A percentile compares a stretch with the other conserved stretches of the same genome.
These are phyloP conservation scores for Fusarium sp. DNA, from an alignment of 2,329 filamentous ascomycete genomes.

Conservation along the genomic window DNA sequence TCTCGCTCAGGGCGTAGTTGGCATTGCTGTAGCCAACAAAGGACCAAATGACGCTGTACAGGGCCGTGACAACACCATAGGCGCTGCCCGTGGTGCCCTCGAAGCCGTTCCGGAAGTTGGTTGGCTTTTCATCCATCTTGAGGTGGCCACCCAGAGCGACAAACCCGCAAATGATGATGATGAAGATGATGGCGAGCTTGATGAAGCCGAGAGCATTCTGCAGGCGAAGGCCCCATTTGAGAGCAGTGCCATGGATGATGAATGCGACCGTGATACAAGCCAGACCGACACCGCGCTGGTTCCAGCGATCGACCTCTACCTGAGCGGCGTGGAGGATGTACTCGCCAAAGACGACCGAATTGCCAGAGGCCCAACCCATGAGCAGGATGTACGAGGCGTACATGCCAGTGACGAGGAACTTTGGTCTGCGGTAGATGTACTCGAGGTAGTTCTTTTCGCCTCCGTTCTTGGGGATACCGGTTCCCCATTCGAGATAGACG, in stretches of 20 bases:
- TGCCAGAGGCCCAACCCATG: slow-evolving; percentile 71
- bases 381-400: slow-evolving; percentile 70
- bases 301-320: slow-evolving; percentile 70
- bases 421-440: slow-evolving; percentile 67
- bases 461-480: slow-evolving; percentile 69
- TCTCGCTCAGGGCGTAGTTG: slow-evolving; percentile 73
- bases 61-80: slow-evolving; percentile 73
- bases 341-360: slow-evolving; percentile 75
- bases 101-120: slow-evolving; percentile 72
- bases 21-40: slow-evolving; percentile 75
- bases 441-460: slow-evolving; percentile 75
- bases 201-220: slow-evolving; percentile 72
- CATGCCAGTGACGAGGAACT: slow-evolving; percentile 67
- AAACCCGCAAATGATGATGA: slow-evolving; percentile 71
- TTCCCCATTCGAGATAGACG: slow-evolving; percentile 74
- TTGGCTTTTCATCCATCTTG: slow-evolving; percentile 65
- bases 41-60: slow-evolving; percentile 77
- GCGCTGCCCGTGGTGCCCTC: slow-evolving; percentile 71
- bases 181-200: slow-evolving; percentile 71
- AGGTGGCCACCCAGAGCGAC: slow-evolving; percentile 68
- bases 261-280: slow-evolving; percentile 72
- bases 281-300: slow-evolving; percentile 72
- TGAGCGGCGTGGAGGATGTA: slow-evolving; percentile 73
- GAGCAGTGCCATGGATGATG: slow-evolving; percentile 68
- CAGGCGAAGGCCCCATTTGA: slow-evolving; percentile 73